Conservation (phyloP, 139 green algal genomes). For the Ettlia oleoabundans region DNA sequence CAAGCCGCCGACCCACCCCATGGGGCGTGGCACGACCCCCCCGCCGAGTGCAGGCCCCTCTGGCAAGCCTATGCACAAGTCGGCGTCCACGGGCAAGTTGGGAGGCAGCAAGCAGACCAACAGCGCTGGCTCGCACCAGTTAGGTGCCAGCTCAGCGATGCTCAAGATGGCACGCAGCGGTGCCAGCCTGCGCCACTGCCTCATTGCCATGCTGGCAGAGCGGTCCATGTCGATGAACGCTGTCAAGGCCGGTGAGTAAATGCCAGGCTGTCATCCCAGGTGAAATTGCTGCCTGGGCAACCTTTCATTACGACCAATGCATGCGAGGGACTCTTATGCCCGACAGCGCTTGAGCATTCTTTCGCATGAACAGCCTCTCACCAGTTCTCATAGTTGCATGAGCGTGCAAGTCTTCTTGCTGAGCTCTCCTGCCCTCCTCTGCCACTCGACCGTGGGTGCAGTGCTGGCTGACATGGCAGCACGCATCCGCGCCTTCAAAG, state of each 20-base stretch:
- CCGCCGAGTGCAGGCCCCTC: background rate
- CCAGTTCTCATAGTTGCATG: too few species aligned
- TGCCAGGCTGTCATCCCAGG: too few species aligned
- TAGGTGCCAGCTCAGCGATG: background rate
- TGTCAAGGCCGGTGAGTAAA: background rate
- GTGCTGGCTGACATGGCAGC: slow-evolving; percentile 9
- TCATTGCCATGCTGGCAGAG: slow-evolving; percentile 25
- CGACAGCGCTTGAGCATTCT: too few species aligned
- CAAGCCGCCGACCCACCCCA: slow-evolving; percentile 13
- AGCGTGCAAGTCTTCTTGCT: too few species aligned
- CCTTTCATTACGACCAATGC: too few species aligned
- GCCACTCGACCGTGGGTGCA: too few species aligned
- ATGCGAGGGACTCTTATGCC: too few species aligned
- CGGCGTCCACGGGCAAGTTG: slow-evolving; percentile 10
- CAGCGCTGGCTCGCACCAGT: background rate
- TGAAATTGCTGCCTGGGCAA: too few species aligned
- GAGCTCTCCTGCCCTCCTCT: too few species aligned
- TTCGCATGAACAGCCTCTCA: too few species aligned
- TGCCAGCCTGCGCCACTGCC: background rate
- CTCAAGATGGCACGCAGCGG: background rate
- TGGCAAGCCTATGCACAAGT: slow-evolving; percentile 25
- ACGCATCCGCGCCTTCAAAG: slow-evolving; percentile 10
- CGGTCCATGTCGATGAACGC: background rate
- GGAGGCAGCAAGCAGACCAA: background rate
- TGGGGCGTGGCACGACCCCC: background rate